Base-by-base conservation (phyloP, 2,329 filamentous ascomycete genomes). In the Penicillium freii region DNA sequence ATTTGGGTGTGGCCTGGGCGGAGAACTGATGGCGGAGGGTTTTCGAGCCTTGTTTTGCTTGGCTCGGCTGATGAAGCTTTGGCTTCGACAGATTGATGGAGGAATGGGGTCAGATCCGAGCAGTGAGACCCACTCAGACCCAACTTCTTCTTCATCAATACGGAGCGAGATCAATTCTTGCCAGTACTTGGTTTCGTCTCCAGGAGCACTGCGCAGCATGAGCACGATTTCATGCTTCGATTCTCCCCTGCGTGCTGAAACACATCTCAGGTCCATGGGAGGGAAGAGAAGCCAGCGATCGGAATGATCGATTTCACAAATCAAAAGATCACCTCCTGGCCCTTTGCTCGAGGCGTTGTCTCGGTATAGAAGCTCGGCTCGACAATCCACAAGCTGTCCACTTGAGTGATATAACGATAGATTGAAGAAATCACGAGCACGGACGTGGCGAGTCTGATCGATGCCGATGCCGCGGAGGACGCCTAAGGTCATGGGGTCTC, bases 281-380 rank as follows among this genome's bases (percentile, higher is more conserved):
- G 92, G 89, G 68, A 99, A 96, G 0, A 99, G 82, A 5, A 99
- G 82, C 86, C 91, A 97, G 52, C 86, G 85, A 15, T 88, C 86
- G 6, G 83, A 82, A 51, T 85, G 83, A 44, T 92, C 91, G n/a
- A 92, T 86, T 73, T 97, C 92, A 64, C 93, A 92, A 56, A 99
- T 88, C 23, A 99, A 83, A n/a, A 99, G 73, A 72, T 99, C 94
- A 7, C 93, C 92, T 48, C 84, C 79, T 61, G 88, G 84, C 3
- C 84, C 83, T 36, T 83, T 81, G 48, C 84, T 83, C n/a, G 83
- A 80, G 25, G 86, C 81, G 65, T 91, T 91, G 69, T 97, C 93
- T 69, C 94, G 86, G 62, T 93, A 84, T 15, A 97, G 82, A 31
- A 99, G 73, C 72, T 99, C 94, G 17, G 96, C 85, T 65, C 90